Base-by-base conservation (phyloP, 768 basidiomycete species). In the Neoboletus brunneissimus region DNA sequence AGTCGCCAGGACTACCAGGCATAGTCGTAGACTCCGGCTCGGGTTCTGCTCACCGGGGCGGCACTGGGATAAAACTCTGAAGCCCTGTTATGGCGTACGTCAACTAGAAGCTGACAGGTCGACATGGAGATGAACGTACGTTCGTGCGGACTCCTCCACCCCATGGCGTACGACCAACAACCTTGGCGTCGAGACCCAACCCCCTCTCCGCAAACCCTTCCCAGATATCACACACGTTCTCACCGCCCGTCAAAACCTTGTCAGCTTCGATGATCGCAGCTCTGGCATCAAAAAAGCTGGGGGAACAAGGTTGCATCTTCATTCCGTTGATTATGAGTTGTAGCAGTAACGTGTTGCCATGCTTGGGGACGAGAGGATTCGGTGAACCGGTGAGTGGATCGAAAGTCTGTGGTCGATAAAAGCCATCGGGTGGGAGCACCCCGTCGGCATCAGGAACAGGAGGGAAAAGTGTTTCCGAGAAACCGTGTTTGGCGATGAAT, bases 301-400 rank as follows among this genome's bases (percentile, higher is more conserved):
- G 96, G 27, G 88, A 81, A 76, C 96, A 99, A 4, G 87, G 85
- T 68, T 98, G 95, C 43, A 97, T 77, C 80, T 98, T 98, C 94
- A 99, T 96, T 11, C 29, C 29, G 9, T 29, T 29, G 29, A 29
- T 29, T 9, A 29, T 9, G 29, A 29, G 29, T 29, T 29, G 29
- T 29, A 29, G 29, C 29, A 29, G 29, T 29, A 29, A 29, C 8
- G 29, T 29, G 9, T 29, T 29, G 6, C 95, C 95, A 66, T 96
- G 88, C 75, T 86, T 90, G 53, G 96, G 95, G 11, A 98, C 79
- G 32, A 88, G 79, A 10, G 87, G 81, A 16, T 69, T 66, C 0
- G 59, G 32, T 15, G 58, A 46, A 4, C 67, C 78, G 0, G 73
- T 59, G 20, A 58, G 45, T 9, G 72, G 64, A 58, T 70, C 68